Percentiles rank a stretch among this genome's conserved stretches.
Conservation (phyloP, 2,329 filamentous ascomycete genomes). For the Colletotrichum lini region DNA sequence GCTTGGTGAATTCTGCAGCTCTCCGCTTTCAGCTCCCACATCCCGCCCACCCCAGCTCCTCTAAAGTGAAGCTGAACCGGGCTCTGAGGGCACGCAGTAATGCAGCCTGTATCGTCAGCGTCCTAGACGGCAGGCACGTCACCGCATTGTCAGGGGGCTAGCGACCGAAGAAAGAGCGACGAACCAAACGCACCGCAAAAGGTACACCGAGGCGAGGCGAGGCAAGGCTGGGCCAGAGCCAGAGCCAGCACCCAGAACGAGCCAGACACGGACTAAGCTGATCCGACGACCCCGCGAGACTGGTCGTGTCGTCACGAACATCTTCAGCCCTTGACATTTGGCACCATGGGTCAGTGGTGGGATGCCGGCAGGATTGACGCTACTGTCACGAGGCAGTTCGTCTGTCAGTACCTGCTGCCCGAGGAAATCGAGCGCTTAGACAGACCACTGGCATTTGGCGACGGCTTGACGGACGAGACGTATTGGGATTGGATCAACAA, state of each 20-base stretch:
- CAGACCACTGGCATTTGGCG: conserved; percentile 75
- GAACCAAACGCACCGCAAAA: conserved; percentile 18
- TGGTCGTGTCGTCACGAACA: conserved; percentile 3
- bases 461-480: conserved; percentile 78
- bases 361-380: conserved; percentile 77
- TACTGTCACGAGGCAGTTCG: conserved; percentile 78
- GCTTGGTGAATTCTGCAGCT: conserved; percentile 5
- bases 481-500: conserved; percentile 85
- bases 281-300: conserved; percentile 15
- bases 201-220: conserved; percentile 5
- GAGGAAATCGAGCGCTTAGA: conserved; percentile 75
- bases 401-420: conserved; percentile 74
- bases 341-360: conserved; percentile 70
- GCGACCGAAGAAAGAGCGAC: background rate
- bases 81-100: conserved; percentile 29
- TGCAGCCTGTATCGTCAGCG: conserved; percentile 31
- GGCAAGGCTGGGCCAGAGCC: conserved; percentile 12
- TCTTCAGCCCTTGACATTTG: conserved; percentile 4
- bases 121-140: conserved; percentile 37
- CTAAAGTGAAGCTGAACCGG: conserved; percentile 23
- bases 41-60: conserved; percentile 5
- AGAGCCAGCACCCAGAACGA: background rate
- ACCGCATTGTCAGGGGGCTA: conserved; percentile 16
- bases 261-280: conserved; percentile 7
- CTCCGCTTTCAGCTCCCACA: conserved; percentile 17